These are phyloP conservation scores for Metschnikowia santaceciliae DNA, from an alignment of 805 yeast species.

Conservation along the genomic window DNA sequence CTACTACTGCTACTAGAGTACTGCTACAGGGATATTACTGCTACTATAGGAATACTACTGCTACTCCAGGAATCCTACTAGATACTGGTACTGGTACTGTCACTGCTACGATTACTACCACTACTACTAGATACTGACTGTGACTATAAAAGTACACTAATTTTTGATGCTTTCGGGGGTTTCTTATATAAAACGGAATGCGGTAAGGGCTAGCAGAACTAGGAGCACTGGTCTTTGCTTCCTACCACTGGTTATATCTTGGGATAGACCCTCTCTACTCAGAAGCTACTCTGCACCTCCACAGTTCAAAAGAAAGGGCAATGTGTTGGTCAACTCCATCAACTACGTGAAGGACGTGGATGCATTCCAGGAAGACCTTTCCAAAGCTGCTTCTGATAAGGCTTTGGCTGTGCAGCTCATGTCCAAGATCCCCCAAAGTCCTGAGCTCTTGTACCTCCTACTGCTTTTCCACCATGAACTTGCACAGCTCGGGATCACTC, in stretches of 20 bases:
- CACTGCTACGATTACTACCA: neutral
- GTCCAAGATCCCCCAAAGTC: constrained; percentile 18
- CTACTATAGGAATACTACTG: neutral
- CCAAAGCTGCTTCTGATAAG: constrained; percentile 15
- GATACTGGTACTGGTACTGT: neutral
- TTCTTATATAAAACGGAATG: neutral
- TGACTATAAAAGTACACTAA: neutral
- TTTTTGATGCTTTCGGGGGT: neutral
- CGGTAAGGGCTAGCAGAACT: neutral
- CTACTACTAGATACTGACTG: neutral
- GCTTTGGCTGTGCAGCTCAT: constrained; percentile 25
- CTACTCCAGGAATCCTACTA: neutral
- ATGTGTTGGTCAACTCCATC: constrained; percentile 17
- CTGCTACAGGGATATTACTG: neutral
- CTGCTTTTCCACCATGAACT: constrained; percentile 32
- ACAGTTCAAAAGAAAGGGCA: constrained; percentile 10
- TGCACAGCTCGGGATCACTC: constrained; percentile 24
- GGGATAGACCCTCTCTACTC: neutral
- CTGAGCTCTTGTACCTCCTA: constrained; percentile 30
- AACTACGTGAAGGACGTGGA: constrained; percentile 29
- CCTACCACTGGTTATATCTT: neutral
- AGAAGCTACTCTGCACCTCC: constrained; percentile 11
- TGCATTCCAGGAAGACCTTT: constrained; percentile 20
- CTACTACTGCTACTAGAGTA: neutral
- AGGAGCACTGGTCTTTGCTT: neutral